Base-by-base conservation (phyloP, 169 alveolate species). In the Miamiensis avidus region DNA sequence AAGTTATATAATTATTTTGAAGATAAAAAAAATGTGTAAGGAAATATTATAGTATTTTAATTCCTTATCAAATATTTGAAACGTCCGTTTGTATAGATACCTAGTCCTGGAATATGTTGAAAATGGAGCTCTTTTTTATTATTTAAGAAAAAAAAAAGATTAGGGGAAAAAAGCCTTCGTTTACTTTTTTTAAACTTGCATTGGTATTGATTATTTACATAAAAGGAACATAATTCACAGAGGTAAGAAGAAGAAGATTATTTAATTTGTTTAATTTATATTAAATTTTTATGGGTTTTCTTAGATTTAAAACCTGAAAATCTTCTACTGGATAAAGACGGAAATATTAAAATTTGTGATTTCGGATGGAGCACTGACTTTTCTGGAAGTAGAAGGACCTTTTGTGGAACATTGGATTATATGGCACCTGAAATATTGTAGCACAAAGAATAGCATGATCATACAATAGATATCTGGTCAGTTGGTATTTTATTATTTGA, bases 341-440 rank as follows among this genome's bases (percentile, higher is more conserved):
- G 79, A 64, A 82, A 83, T 29, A 83, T 91, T 31, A 94, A 92
- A 82, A 87, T 94, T 11, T 90, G 95, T 73, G 97, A 94, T 87
- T 94, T 94, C 79, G 97, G 97, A 11, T 94, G 97, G 95, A 49
- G 69, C 20, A 49, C 69, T 11, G 69, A 49, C 20, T 49, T 49
- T 49, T 49, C 4, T 11, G 20, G 69, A 11, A 11, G 20, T 11
- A 90, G 96, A 78, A 87, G 82, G 6, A 96, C 98, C 4, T 96
- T 94, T 84, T 96, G 98, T 74, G 98, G 98, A 0, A 96, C 98
- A 6, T 83, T 93, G 49, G 98, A 96, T 79, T 96, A 96, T 83
- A 96, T 96, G 98, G 96, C 97, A 31, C 98, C 98, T 15, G 98
- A 96, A 91, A 96, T 96, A 95, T 34, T 96, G 29, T 93, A 94